Evolutionary conservation across 2,329 filamentous ascomycete species (phyloP), one percentile per base, ranked within the genome.

Genomic region (Xenosphaeropsis pyriputrescens): DNA sequence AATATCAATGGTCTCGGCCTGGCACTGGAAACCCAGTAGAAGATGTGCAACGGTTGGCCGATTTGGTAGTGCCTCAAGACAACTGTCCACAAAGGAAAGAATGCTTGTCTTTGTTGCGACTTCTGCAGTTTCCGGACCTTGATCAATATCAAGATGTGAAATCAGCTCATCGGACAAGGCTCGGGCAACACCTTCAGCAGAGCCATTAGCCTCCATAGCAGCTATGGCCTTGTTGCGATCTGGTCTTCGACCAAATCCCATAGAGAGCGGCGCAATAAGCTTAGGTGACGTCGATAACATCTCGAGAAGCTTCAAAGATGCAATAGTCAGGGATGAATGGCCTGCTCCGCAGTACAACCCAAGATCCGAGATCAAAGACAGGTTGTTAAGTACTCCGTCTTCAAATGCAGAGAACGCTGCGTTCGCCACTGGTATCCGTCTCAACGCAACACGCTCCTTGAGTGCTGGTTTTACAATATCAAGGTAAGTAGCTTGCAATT

Each of bases 1-100:
- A 22, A 91, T 63, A 17, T 75, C 75, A 2, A 96, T 64, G 8
- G 70, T 70, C 44, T 76, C 78, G 29, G 79, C 72, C 32, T 76
- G 73, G 50, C 85, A 93, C 39, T 72, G 72, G 56, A 98, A 95
- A 0, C 91, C 91, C 5, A 98, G 73, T 2, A 98, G 65, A 34
- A 93, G 68, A 56, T 98, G 93, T 0, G 89, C 91, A 47, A 98
- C 79, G 2, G 81, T 93, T 4, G 91, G 88, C 47, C 78, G 74
- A 48, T 80, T 72, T 1, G 82, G 78, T 18, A 79, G 80, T 26
- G 80, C 75, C 38, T 72, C 70, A 2, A 98, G 67, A 52, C 85
- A 93, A 39, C 77, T 74, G 47, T 84, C 81, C 29, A 99, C 63
- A 50, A 98, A 89, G 45, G 89, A 80, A 5, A 98, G 68, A 16